phyloP scores from a whole-genome alignment of 2,329 filamentous ascomycete species.

The Fusarium multiceps region DNA sequence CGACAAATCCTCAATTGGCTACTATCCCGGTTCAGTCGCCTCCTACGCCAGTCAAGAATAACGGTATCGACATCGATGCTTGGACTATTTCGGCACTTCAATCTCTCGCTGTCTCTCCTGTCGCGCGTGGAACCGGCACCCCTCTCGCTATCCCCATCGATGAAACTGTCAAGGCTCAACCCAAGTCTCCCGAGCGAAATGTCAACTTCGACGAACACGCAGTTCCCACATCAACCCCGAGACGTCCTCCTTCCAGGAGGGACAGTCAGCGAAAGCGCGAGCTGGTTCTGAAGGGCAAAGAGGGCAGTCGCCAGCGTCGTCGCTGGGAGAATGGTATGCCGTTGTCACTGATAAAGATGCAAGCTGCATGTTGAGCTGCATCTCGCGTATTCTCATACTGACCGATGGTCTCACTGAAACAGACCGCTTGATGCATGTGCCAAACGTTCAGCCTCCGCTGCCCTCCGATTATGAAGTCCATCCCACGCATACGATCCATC shows the following conservation, averaged over 20 bases:
- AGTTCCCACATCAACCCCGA: conserved; percentile 51
- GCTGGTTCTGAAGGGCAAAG: conserved; percentile 85
- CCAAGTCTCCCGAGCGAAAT: conserved; percentile 28
- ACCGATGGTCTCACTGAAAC: conserved; percentile 26
- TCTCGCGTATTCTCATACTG: conserved; percentile 18
- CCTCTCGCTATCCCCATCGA: conserved; percentile 83
- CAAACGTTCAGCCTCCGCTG: conserved; percentile 84
- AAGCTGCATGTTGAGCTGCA: not conserved
- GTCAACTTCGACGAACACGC: conserved; percentile 35
- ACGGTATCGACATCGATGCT: conserved; percentile 69
- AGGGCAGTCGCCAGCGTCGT: conserved; percentile 85
- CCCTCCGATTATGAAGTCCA: conserved; percentile 85
- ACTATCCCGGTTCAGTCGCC: conserved; percentile 32
- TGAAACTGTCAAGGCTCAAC: conserved; percentile 51
- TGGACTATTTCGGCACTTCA: conserved; percentile 72
- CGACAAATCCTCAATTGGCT: conserved; percentile 30
- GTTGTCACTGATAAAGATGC: conserved; percentile 4
- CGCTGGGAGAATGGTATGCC: conserved; percentile 91
- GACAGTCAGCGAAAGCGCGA: conserved; percentile 74
- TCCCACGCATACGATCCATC: conserved; percentile 81
- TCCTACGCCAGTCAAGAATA: conserved; percentile 42
- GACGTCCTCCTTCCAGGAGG: conserved; percentile 60
- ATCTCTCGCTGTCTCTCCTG: conserved; percentile 65
- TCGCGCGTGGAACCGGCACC: conserved; percentile 69
- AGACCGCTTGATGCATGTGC: conserved; percentile 90